Conservation (phyloP, 1,139 yeast genomes). For the Lodderomyces orthopsilosis region DNA sequence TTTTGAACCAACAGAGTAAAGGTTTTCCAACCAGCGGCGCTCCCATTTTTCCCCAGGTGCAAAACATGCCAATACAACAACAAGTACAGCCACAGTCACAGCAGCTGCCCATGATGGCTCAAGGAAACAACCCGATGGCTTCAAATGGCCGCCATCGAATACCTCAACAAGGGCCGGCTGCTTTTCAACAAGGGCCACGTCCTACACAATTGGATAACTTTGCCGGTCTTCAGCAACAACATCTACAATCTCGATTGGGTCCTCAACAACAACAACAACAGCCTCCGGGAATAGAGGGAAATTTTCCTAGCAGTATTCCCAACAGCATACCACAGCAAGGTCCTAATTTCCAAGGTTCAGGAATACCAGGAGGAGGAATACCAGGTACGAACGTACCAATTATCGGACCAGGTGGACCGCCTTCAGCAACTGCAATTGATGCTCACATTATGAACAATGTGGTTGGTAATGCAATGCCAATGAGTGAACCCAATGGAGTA, state of each 20-base stretch:
- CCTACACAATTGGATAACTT: background rate
- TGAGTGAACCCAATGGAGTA: background rate
- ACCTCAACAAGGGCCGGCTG: constrained; percentile 1
- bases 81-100: constrained; percentile 4
- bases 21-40: background rate
- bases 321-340: constrained; percentile 18
- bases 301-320: constrained; percentile 7
- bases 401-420: constrained; percentile 6
- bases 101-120: background rate
- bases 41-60: constrained; percentile 8
- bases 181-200: constrained; percentile 1
- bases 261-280: constrained; percentile 1
- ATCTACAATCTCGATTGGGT: constrained; percentile 25
- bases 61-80: constrained; percentile 3
- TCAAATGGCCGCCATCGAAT: constrained; percentile 13
- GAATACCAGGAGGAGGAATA: constrained; percentile 16
- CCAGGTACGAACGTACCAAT: constrained; percentile 13
- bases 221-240: constrained; percentile 21
- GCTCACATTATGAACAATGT: background rate
- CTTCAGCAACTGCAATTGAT: constrained; percentile 4
- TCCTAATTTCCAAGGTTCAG: constrained; percentile 2
- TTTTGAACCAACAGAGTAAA: constrained; percentile 24
- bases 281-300: constrained; percentile 6
- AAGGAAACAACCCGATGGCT: constrained; percentile 1
- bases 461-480: background rate